Conservation (phyloP, 2,329 filamentous ascomycete species). For the Colletotrichum sp. region DNA sequence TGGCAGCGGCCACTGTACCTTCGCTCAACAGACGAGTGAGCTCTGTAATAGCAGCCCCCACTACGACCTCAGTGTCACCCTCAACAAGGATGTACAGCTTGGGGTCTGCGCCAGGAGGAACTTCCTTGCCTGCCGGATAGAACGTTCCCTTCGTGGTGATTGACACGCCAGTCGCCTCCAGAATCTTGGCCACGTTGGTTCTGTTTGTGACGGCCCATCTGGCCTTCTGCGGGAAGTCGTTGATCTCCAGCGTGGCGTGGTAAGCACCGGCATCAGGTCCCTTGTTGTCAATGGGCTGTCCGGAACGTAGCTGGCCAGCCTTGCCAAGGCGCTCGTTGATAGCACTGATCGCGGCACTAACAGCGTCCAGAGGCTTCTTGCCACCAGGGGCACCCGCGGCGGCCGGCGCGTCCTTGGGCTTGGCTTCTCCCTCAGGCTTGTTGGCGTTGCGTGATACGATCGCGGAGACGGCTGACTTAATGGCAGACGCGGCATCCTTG, state of each 20-base stretch:
- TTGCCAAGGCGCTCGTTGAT: conserved; percentile 92
- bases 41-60: conserved; percentile 89
- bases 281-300: conserved; percentile 97
- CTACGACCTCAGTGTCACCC: conserved; percentile 92
- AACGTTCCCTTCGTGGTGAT: conserved; percentile 98
- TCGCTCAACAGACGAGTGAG: conserved; percentile 88
- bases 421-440: conserved; percentile 47
- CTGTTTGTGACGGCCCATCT: conserved; percentile 98
- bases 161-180: conserved; percentile 91
- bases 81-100: conserved; percentile 98
- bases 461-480: conserved; percentile 66
- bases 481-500: conserved; percentile 69
- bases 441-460: conserved; percentile 58
- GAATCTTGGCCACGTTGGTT: conserved; percentile 97
- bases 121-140: conserved; percentile 83
- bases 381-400: conserved; percentile 55
- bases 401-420: conserved; percentile 50
- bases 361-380: conserved; percentile 81
- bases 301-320: conserved; percentile 86
- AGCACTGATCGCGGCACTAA: conserved; percentile 86
- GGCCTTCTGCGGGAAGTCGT: conserved; percentile 98
- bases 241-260: conserved; percentile 97
- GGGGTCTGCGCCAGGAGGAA: conserved; percentile 75
- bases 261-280: conserved; percentile 96
- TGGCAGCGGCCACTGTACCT: conserved; percentile 86